These are phyloP conservation scores for Primulina huaijiensis DNA, from an alignment of 257 asterid genomes.

Conservation along the genomic window DNA sequence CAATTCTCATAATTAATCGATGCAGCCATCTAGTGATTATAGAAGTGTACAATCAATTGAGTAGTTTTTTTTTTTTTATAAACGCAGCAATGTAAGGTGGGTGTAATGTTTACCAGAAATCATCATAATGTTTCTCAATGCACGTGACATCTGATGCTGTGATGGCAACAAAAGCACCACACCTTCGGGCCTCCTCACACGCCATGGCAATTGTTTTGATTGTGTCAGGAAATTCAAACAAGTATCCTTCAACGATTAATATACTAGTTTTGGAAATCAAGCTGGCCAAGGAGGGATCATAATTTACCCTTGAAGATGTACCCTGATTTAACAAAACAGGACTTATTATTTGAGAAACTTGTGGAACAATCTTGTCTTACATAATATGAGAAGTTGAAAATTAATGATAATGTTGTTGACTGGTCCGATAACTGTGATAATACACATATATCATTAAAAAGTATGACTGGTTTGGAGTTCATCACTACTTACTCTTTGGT, in stretches of 20 bases:
- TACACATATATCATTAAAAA: not conserved
- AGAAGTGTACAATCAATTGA: not conserved
- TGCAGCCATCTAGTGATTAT: conserved; percentile 1
- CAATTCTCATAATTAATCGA: conserved; percentile 5
- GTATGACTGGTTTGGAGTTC: not conserved
- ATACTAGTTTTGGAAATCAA: conserved; percentile 73
- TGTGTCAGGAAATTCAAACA: conserved; percentile 92
- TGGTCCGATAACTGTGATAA: conserved; percentile 5
- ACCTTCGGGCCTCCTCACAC: conserved; percentile 79
- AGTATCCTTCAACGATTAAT: conserved; percentile 86
- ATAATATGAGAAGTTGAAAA: conserved; percentile 2
- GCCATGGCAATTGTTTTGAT: conserved; percentile 78
- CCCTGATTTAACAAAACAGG: conserved; percentile 54
- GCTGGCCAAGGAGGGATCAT: conserved; percentile 68
- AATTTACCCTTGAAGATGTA: conserved; percentile 72
- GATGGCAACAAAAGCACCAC: conserved; percentile 91
- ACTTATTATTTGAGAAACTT: conserved; percentile 21
- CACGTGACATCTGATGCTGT: conserved; percentile 93
- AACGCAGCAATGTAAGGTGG: conserved; percentile 11
- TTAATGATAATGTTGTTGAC: not conserved
- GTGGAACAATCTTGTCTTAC: conserved; percentile 14
- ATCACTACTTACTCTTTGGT: not conserved
- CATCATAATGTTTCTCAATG: conserved; percentile 89
- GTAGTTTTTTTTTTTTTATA: not conserved
- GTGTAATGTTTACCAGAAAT: conserved; percentile 64